These are phyloP conservation scores for Guyanaporus albipodus DNA, from an alignment of 768 basidiomycete species.

Conservation along the genomic window DNA sequence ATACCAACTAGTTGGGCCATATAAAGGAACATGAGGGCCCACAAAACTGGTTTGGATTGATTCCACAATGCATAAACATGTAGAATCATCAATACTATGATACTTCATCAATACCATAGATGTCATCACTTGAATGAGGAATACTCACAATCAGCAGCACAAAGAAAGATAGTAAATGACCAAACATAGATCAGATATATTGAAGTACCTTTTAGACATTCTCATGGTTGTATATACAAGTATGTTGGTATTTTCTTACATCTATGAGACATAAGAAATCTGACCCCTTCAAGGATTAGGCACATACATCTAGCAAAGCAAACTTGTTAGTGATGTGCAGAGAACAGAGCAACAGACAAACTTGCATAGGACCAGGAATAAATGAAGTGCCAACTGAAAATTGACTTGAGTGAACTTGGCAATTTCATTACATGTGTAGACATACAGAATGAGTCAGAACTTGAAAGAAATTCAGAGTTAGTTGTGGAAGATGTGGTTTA, in stretches of 20 bases:
- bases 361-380: background rate
- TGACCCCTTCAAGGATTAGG: background rate
- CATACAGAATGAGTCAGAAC: background rate
- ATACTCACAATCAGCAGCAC: constrained; percentile 5
- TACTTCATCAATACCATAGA: background rate
- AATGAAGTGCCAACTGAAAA: background rate
- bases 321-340: background rate
- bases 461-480: background rate
- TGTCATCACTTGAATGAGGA: too few species aligned
- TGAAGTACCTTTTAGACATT: background rate
- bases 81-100: constrained; percentile 6
- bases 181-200: background rate
- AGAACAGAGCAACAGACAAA: background rate
- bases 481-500: background rate
- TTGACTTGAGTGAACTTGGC: background rate
- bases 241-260: too few species aligned
- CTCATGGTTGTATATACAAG: too few species aligned
- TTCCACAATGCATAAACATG: background rate
- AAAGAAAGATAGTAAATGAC: background rate
- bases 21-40: background rate
- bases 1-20: background rate
- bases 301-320: background rate
- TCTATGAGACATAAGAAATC: background rate
- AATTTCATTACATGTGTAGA: rapidly evolving
- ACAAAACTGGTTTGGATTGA: background rate